Evolutionary conservation across 2,329 filamentous ascomycete genomes (phyloP).

Genomic region (Macrophomina phaseolina): DNA sequence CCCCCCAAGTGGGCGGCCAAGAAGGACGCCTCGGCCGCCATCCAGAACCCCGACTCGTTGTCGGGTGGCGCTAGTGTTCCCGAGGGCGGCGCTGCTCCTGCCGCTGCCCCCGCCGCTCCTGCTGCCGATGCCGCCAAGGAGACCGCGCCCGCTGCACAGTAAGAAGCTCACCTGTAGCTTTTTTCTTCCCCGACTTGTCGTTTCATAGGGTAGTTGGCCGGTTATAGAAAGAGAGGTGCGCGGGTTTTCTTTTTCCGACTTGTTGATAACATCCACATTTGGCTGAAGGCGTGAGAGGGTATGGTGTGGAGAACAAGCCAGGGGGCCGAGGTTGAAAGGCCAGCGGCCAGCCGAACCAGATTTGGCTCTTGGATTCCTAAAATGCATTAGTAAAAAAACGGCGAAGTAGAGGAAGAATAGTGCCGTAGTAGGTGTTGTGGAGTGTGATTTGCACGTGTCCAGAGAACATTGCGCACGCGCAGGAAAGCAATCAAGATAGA

Average conservation of each 20-base stretch:
- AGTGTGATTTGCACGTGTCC: neutral
- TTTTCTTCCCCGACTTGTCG: neutral
- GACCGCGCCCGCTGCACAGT: slow-evolving; percentile 30
- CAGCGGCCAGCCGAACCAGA: neutral
- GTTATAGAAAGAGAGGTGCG: slow-evolving; percentile 24
- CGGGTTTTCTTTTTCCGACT: slow-evolving; percentile 13
- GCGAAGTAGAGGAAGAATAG: neutral
- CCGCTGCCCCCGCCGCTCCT: slow-evolving; percentile 28
- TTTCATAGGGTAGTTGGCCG: slow-evolving; percentile 12
- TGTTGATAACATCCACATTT: slow-evolving; percentile 23
- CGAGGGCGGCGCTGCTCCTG: slow-evolving; percentile 27
- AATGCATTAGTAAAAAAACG: slow-evolving; percentile 22
- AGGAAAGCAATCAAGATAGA: neutral
- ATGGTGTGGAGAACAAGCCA: neutral
- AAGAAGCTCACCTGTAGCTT: slow-evolving; percentile 3
- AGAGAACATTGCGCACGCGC: neutral
- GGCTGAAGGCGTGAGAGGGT: slow-evolving; percentile 16
- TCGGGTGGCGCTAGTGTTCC: slow-evolving; percentile 37
- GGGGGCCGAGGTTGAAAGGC: neutral
- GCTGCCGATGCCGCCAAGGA: slow-evolving; percentile 31
- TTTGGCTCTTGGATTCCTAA: slow-evolving; percentile 23
- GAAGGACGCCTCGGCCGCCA: slow-evolving; percentile 32
- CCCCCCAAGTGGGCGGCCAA: slow-evolving; percentile 57
- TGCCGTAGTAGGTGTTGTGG: neutral
- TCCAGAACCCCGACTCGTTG: slow-evolving; percentile 39